phyloP scores from a whole-genome alignment of 2,329 filamentous ascomycete genomes.

The Neopestalotiopsis sp. region DNA sequence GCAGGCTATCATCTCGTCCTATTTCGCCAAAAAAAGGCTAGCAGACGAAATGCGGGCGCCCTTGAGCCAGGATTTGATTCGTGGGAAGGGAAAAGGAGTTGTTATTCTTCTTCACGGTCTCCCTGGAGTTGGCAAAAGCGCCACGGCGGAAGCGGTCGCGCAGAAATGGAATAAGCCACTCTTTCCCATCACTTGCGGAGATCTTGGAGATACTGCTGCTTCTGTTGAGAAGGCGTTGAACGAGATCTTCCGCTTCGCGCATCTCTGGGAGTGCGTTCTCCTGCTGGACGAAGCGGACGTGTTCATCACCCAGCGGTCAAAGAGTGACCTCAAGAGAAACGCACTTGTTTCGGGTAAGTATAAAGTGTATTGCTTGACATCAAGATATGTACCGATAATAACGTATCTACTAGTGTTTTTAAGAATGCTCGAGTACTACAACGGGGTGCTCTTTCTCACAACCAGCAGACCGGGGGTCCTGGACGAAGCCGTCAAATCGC shows the following conservation, averaged over 20 bases:
- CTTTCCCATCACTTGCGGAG: slow-evolving; percentile 56
- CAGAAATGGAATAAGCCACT: slow-evolving; percentile 49
- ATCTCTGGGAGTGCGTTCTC: slow-evolving; percentile 36
- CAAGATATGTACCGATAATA: too few species aligned
- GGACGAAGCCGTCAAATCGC: too few species aligned
- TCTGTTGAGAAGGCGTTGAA: slow-evolving; percentile 47
- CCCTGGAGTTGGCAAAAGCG: slow-evolving; percentile 55
- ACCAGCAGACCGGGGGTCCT: slow-evolving; percentile 41
- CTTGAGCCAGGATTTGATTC: slow-evolving; percentile 46
- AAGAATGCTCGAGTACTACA: slow-evolving; percentile 38
- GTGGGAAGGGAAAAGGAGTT: slow-evolving; percentile 50
- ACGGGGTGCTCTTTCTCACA: slow-evolving; percentile 43
- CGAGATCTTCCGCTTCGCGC: slow-evolving; percentile 48
- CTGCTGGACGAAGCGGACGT: slow-evolving; percentile 37
- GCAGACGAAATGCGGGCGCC: too few species aligned
- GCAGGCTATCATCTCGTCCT: too few species aligned
- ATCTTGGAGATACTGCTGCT: slow-evolving; percentile 47
- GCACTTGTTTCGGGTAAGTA: slow-evolving; percentile 32
- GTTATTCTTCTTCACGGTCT: slow-evolving; percentile 52
- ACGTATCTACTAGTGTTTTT: slow-evolving; percentile 38
- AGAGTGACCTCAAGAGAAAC: slow-evolving; percentile 40
- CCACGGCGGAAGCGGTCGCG: slow-evolving; percentile 50
- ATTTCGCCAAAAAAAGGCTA: too few species aligned
- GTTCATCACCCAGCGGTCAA: slow-evolving; percentile 34
- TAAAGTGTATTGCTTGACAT: too few species aligned